A percentile compares a stretch with the other conserved stretches of the same genome.
These are phyloP conservation scores for Fusarium sp. DNA, from an alignment of 2,329 filamentous ascomycete genomes.

Conservation along the genomic window DNA sequence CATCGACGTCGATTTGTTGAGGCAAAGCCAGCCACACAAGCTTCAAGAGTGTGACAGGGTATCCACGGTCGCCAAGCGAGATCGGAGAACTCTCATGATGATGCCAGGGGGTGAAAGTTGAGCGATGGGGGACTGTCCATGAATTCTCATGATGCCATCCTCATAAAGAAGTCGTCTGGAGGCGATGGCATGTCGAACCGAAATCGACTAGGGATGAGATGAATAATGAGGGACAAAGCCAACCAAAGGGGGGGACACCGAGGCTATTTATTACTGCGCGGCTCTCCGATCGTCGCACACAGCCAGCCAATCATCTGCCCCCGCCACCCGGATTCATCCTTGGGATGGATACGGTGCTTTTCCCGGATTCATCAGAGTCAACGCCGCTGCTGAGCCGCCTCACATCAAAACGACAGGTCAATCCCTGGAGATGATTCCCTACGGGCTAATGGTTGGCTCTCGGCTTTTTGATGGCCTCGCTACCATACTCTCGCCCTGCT, in stretches of 20 bases:
- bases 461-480: background rate
- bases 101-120: background rate
- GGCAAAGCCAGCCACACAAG: background rate
- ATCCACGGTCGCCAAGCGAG: background rate
- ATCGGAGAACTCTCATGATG: background rate
- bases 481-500: background rate
- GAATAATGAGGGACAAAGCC: conserved; percentile 18
- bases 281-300: background rate
- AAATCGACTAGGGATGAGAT: conserved; percentile 11
- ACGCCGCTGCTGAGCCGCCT: too few species aligned
- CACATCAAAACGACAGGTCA: background rate
- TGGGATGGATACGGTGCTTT: background rate
- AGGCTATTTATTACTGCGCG: conserved; percentile 17
- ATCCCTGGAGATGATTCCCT: background rate
- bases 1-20: background rate
- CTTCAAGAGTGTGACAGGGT: background rate
- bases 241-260: conserved; percentile 22
- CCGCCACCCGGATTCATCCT: background rate
- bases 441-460: background rate
- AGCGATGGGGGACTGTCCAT: background rate
- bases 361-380: background rate
- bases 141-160: background rate
- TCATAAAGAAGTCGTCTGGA: background rate
- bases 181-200: background rate
- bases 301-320: conserved; percentile 18